Evolutionary conservation across 768 basidiomycete genomes (phyloP).

Genomic region (Zangia roseola): DNA sequence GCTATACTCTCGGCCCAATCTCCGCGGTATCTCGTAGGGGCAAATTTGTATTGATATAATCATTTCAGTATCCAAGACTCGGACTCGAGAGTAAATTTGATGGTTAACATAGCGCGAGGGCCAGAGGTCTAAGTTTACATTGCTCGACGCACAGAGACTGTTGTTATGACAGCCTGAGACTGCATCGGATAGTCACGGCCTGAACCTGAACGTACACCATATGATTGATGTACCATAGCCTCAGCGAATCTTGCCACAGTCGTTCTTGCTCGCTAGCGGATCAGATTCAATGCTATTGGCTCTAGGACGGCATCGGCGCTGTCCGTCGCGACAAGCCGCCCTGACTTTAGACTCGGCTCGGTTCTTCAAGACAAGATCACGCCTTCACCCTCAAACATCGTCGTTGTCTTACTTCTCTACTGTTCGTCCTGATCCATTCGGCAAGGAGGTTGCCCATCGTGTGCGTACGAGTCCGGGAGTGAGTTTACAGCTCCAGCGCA

Average conservation of each 20-base stretch:
- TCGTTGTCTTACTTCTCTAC: background rate
- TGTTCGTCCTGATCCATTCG: background rate
- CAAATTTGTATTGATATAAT: background rate
- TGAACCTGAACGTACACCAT: background rate
- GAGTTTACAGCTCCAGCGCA: background rate
- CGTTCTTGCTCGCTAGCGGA: background rate
- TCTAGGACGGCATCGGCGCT: slow-evolving; percentile 11
- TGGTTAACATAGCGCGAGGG: background rate
- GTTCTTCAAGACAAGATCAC: slow-evolving; percentile 2
- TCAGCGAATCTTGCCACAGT: background rate
- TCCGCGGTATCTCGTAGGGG: background rate
- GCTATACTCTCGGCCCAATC: no score
- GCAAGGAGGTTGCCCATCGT: background rate
- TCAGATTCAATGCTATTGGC: slow-evolving; percentile 16
- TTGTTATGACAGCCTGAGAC: background rate
- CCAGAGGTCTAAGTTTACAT: no score
- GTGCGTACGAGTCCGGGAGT: background rate
- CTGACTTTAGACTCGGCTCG: slow-evolving; percentile 14
- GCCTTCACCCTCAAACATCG: background rate
- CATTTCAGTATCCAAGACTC: background rate
- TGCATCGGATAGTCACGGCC: background rate
- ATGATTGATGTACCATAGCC: slow-evolving; percentile 11
- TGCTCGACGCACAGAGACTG: no score
- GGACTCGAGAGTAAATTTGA: background rate
- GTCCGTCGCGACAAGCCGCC: slow-evolving; percentile 9